These are phyloP conservation scores for Schwanniomyces occidentalis DNA, from an alignment of 805 yeast genomes.

Conservation along the genomic window DNA sequence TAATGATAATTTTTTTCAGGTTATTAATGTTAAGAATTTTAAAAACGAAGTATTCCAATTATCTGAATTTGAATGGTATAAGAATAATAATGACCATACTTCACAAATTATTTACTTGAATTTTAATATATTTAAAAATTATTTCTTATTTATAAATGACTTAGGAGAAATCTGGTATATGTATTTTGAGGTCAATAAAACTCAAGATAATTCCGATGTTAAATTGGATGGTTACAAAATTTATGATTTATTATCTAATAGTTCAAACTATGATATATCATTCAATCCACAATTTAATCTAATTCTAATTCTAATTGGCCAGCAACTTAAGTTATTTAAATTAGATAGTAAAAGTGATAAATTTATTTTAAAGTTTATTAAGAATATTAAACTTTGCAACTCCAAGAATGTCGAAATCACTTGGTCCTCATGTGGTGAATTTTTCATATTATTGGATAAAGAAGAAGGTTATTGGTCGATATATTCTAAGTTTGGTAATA, in stretches of 20 bases:
- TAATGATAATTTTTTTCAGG: conserved; percentile 25
- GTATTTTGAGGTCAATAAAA: conserved; percentile 8
- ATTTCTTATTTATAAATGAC: conserved; percentile 29
- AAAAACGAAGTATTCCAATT: conserved; percentile 27
- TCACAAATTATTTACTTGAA: conserved; percentile 19
- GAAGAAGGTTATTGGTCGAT: conserved; percentile 30
- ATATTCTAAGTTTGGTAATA: conserved; percentile 34
- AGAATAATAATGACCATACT: conserved; percentile 6
- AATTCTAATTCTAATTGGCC: conserved; percentile 14
- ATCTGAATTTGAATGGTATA: conserved; percentile 31
- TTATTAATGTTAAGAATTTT: conserved; percentile 33
- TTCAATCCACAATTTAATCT: conserved; percentile 27
- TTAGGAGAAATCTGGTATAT: conserved; percentile 25
- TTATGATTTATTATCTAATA: background rate
- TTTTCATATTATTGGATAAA: conserved; percentile 21
- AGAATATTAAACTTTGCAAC: conserved; percentile 7
- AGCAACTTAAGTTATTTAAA: conserved; percentile 9
- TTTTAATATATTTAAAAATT: conserved; percentile 25
- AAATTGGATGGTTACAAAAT: conserved; percentile 16
- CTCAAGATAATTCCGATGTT: conserved; percentile 1
- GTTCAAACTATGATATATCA: conserved; percentile 3
- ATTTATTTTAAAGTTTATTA: conserved; percentile 10
- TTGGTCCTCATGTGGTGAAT: conserved; percentile 42
- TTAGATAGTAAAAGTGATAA: conserved; percentile 9
- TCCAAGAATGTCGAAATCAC: conserved; percentile 6